These are phyloP conservation scores for Isabelozyma gotoi DNA, from an alignment of 805 yeast species.

Conservation along the genomic window DNA sequence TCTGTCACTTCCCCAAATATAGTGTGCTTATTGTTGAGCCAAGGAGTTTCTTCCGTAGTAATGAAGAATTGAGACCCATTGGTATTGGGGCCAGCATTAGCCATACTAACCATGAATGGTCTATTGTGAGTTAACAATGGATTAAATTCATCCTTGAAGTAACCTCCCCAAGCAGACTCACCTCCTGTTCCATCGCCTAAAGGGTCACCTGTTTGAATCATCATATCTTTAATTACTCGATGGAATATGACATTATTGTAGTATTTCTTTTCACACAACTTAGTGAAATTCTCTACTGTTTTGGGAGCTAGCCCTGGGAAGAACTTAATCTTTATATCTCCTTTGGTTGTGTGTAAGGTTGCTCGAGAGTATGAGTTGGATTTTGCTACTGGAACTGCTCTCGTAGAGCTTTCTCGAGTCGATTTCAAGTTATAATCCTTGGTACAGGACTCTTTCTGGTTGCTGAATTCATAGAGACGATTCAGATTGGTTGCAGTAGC, in stretches of 20 bases:
- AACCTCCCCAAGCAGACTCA: slow-evolving; percentile 24
- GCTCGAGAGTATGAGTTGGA: slow-evolving; percentile 4
- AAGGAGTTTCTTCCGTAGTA: slow-evolving; percentile 15
- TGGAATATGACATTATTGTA: slow-evolving; percentile 35
- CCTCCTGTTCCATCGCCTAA: slow-evolving; percentile 25
- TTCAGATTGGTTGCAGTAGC: slow-evolving; percentile 9
- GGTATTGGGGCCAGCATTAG: slow-evolving; percentile 25
- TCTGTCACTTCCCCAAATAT: slow-evolving; percentile 25
- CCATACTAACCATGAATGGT: slow-evolving; percentile 32
- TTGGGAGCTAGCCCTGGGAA: slow-evolving; percentile 36
- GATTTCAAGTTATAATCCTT: too few relatives aligned
- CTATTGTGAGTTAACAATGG: slow-evolving; percentile 24
- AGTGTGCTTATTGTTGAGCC: slow-evolving; percentile 21
- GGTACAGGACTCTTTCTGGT: slow-evolving; percentile 1
- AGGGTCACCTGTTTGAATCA: slow-evolving; percentile 28
- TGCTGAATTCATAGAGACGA: slow-evolving; percentile 10
- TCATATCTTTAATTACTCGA: slow-evolving; percentile 21
- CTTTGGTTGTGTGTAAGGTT: slow-evolving; percentile 36
- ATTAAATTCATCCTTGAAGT: slow-evolving; percentile 26
- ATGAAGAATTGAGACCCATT: slow-evolving; percentile 28
- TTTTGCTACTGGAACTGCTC: background rate
- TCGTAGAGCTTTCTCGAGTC: too few relatives aligned
- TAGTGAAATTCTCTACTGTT: slow-evolving; percentile 41
- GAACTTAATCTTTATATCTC: slow-evolving; percentile 40
- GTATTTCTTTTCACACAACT: slow-evolving; percentile 33